These are phyloP conservation scores for Apiotrichum sp. DNA, from an alignment of 1,284 basidiomycete species.

Conservation along the genomic window DNA sequence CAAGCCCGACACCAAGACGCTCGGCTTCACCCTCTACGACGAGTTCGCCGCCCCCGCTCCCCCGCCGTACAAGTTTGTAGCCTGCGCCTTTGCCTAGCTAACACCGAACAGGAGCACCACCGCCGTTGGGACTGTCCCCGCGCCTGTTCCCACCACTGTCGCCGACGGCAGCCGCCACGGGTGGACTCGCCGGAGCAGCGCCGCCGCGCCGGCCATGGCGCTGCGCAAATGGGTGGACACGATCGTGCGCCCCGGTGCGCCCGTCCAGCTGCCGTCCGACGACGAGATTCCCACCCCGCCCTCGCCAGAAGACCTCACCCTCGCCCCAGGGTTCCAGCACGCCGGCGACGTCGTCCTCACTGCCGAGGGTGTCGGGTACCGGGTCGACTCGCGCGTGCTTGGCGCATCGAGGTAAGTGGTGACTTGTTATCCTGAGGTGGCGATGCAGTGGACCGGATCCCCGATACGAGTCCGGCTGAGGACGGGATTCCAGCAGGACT, in stretches of 20 bases:
- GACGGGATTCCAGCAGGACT: too few species aligned
- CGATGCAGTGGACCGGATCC: too few species aligned
- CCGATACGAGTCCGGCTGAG: too few species aligned
- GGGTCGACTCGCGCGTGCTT: slow-evolving; percentile 1
- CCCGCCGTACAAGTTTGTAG: background rate
- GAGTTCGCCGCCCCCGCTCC: background rate
- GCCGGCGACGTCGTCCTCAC: background rate
- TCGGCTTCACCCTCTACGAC: background rate
- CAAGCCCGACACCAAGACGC: background rate
- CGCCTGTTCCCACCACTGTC: too few species aligned
- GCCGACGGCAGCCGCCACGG: too few species aligned
- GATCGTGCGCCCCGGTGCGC: too few species aligned
- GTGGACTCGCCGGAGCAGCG: too few species aligned
- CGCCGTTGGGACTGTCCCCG: too few species aligned
- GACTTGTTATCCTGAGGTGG: background rate
- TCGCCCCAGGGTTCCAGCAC: background rate
- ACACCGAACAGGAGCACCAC: too few species aligned
- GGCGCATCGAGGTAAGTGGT: background rate
- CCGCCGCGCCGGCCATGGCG: too few species aligned
- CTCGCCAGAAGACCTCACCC: background rate
- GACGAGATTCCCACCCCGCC: background rate
- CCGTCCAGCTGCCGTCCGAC: too few species aligned
- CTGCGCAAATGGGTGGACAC: too few species aligned
- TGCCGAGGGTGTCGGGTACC: background rate
- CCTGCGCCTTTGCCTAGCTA: background rate